These are phyloP conservation scores for Chernovozyma sophiae-reginae DNA, from an alignment of 1,139 yeast genomes.

Conservation along the genomic window DNA sequence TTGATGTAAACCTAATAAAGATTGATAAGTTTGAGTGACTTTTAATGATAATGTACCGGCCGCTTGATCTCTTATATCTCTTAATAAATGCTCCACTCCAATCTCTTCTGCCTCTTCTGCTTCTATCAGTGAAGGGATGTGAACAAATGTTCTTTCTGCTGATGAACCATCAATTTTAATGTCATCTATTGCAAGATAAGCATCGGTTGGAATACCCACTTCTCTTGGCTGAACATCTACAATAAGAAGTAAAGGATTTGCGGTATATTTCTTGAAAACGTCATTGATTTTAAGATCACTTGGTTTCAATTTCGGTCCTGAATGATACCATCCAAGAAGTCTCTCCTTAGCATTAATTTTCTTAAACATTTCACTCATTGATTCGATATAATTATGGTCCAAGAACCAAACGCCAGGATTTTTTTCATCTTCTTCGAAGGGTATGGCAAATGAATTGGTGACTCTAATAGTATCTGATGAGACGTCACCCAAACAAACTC, in stretches of 20 bases:
- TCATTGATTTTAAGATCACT: constrained; percentile 92
- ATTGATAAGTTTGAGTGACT: constrained; percentile 84
- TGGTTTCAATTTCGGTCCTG: constrained; percentile 88
- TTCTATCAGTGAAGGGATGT: constrained; percentile 86
- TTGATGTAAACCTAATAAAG: constrained; percentile 80
- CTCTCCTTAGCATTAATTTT: constrained; percentile 96
- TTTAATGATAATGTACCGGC: constrained; percentile 87
- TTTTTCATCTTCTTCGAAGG: constrained; percentile 95
- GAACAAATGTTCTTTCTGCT: constrained; percentile 88
- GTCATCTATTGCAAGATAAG: constrained; percentile 91
- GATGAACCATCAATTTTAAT: constrained; percentile 95
- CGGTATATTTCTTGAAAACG: constrained; percentile 74
- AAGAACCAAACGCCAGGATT: constrained; percentile 95
- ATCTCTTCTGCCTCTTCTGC: constrained; percentile 99
- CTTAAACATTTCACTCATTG: constrained; percentile 97
- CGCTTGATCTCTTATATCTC: constrained; percentile 95
- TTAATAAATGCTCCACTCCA: constrained; percentile 92
- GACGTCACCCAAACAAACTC: constrained; percentile 87
- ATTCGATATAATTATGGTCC: constrained; percentile 93
- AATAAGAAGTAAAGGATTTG: constrained; percentile 79
- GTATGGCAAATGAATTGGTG: constrained; percentile 79
- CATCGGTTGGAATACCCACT: constrained; percentile 91
- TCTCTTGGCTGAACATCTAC: constrained; percentile 86
- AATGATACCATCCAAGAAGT: constrained; percentile 97
- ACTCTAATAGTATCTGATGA: constrained; percentile 56